phyloP scores from a whole-genome alignment of 768 basidiomycete genomes.

The Rhizopogon vesiculosus region DNA sequence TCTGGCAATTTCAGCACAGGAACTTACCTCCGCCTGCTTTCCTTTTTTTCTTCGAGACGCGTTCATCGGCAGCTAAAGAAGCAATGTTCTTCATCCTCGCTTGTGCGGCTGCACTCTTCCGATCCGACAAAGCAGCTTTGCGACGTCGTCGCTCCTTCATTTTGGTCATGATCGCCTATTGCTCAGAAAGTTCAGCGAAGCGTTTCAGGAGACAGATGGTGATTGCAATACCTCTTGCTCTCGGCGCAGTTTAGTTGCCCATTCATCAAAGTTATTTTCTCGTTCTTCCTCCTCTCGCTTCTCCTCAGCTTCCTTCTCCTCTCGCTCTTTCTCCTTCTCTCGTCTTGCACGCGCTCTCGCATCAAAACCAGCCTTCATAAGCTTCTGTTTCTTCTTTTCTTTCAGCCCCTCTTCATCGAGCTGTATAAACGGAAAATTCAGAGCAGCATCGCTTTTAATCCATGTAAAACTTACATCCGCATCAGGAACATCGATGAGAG shows the following conservation, averaged over 20 bases:
- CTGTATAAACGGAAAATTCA: conserved; percentile 28
- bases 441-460: neutral
- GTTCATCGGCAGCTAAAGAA: conserved; percentile 82
- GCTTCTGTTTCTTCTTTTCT: conserved; percentile 90
- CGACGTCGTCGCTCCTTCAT: conserved; percentile 82
- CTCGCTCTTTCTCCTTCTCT: conserved; percentile 84
- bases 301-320: conserved; percentile 57
- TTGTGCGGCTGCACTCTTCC: conserved; percentile 94
- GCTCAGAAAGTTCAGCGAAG: neutral
- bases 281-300: conserved; percentile 71
- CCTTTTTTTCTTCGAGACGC: conserved; percentile 77
- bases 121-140: conserved; percentile 78
- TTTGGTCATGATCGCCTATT: conserved; percentile 69
- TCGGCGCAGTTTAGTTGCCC: conserved; percentile 66
- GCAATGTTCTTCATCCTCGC: conserved; percentile 96
- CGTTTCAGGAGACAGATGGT: neutral
- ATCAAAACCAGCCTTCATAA: conserved; percentile 92
- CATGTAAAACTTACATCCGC: conserved; percentile 55
- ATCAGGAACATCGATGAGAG: conserved; percentile 88
- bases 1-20: neutral
- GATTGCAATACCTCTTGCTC: conserved; percentile 70
- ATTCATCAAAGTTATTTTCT: conserved; percentile 61
- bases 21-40: conserved; percentile 72
- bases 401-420: conserved; percentile 88
- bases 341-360: conserved; percentile 78